Evolutionary conservation across 495 filamentous ascomycete genomes (phyloP), one percentile per base, ranked within the genome.

Genomic region (Penicillium ochrochloron): DNA sequence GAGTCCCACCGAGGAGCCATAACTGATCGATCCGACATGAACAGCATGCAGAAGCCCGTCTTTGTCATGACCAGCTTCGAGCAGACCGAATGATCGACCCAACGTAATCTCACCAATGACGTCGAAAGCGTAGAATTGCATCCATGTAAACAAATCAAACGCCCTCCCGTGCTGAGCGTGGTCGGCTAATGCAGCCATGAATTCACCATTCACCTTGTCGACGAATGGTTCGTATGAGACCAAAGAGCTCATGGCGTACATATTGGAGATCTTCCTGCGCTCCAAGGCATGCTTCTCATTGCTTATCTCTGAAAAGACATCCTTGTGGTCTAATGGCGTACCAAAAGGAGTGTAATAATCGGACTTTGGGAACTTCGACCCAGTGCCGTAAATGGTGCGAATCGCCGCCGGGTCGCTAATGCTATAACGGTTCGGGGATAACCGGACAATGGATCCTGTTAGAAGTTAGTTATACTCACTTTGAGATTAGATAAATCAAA

Each of bases 91-190:
- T 15, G 35, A 39, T 14, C 35, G 35, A 39, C 35, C 35, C 12
- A 39, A 15, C 7, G 85, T 86, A 64, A 89, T 85, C 64, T 86
- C 81, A 29, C 83, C 83, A 62, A 88, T 86, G 2, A 84, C 81
- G 56, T 85, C 83, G 62, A 83, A 84, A 1, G 82, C 81, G 60
- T 80, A 85, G 39, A 70, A 83, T 60, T 82, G 81, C 35, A 83
- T 85, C 77, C 41, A 83, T 79, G 57, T 71, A 78, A 39, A 39
- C 35, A 39, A 39, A 15, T 39, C 35, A 15, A 39, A 39, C 35
- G 12, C 35, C 35, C 35, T 12, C 11, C 12, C 35, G 12, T 39
- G 35, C 35, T 39, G 35, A 39, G 35, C 35, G 12, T 39, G 35
- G 15, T 39, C 35, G 35, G 35, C 12, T 11, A 39, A 39, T 0